These are phyloP conservation scores for Fusarium citri DNA, from an alignment of 2,329 filamentous ascomycete species.

Conservation along the genomic window DNA sequence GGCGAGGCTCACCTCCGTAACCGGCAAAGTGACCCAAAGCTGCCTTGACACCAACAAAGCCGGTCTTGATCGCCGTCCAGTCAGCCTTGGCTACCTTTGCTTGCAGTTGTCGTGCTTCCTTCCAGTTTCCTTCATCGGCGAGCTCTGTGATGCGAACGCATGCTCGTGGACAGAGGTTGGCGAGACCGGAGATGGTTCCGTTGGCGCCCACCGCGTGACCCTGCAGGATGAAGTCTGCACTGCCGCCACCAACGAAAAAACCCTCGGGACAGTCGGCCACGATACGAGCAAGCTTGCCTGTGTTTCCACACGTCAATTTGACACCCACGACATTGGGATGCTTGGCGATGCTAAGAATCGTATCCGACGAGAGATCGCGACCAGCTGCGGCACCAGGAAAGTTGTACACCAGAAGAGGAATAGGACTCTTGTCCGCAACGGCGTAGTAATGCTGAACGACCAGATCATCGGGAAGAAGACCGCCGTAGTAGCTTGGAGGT, in stretches of 20 bases:
- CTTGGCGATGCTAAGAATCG: conserved; percentile 65
- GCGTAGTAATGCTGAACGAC: conserved; percentile 70
- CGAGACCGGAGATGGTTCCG: conserved; percentile 56
- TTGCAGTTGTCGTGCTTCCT: conserved; percentile 53
- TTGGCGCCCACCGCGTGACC: conserved; percentile 54
- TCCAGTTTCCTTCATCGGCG: conserved; percentile 49
- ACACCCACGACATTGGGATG: conserved; percentile 71
- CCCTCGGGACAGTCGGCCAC: conserved; percentile 55
- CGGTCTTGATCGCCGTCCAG: conserved; percentile 61
- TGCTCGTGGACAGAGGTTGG: conserved; percentile 55
- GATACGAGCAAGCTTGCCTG: conserved; percentile 67
- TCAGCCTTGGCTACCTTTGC: conserved; percentile 58
- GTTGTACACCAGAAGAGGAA: conserved; percentile 75
- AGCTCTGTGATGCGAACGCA: conserved; percentile 52
- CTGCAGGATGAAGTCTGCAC: conserved; percentile 57
- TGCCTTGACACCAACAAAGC: conserved; percentile 62
- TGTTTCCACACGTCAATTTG: conserved; percentile 75
- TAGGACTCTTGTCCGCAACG: conserved; percentile 68
- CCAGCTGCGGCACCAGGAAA: conserved; percentile 71
- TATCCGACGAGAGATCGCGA: conserved; percentile 70
- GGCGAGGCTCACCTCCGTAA: conserved; percentile 54
- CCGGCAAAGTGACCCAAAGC: conserved; percentile 56
- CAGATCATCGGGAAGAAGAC: conserved; percentile 67
- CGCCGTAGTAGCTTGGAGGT: conserved; percentile 81
- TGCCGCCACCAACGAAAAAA: conserved; percentile 53